Evolutionary conservation across 768 basidiomycete genomes (phyloP), one percentile per base, ranked within the genome.

Genomic region (Suillus americanus): DNA sequence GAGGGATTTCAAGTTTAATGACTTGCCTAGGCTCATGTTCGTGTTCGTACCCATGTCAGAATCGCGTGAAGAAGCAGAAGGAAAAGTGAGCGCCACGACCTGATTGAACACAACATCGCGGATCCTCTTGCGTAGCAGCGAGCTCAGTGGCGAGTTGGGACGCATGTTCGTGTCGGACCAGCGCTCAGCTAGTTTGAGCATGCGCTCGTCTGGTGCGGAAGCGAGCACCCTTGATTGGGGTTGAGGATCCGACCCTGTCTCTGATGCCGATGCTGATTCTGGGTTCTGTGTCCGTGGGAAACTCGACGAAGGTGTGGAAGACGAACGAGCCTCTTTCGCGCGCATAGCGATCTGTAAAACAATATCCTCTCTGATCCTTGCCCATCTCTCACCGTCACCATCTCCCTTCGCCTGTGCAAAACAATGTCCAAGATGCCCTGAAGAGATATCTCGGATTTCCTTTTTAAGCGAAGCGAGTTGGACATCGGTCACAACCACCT

Each of bases 271-370:
- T 48, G 23, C 23, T 25, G 46, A 48, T 23, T 48, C 46, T 50
- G 16, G 50, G 50, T 18, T 50, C 14, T 3, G 50, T 9, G 25
- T 25, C 50, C 23, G 23, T 50, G 48, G 48, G 13, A 14, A 50
- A 28, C 25, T 30, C 50, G 50, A 28, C 25, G 14, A 50, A 50
- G 23, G 50, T 18, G 50, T 51, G 16, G 50, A 51, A 33, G 64
- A 41, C 13, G 67, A 38, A 38, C 75, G 76, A 18, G 81, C 77
- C 65, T 85, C 82, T 54, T 80, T 83, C 25, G 90, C 91, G 50
- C 90, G 86, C 72, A 83, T 84, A 6, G 90, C 89, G 56, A 95
- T 79, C 73, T 95, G 94, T 60, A 95, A 77, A 23, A 90, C 85
- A 64, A 94, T 82, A 67, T 87, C 89, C 66, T 84, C 82, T 73